A percentile compares a stretch with the other conserved stretches of the same genome.
These are phyloP conservation scores for Nidula niveotomentosa DNA, from an alignment of 1,284 basidiomycete genomes.

Conservation along the genomic window DNA sequence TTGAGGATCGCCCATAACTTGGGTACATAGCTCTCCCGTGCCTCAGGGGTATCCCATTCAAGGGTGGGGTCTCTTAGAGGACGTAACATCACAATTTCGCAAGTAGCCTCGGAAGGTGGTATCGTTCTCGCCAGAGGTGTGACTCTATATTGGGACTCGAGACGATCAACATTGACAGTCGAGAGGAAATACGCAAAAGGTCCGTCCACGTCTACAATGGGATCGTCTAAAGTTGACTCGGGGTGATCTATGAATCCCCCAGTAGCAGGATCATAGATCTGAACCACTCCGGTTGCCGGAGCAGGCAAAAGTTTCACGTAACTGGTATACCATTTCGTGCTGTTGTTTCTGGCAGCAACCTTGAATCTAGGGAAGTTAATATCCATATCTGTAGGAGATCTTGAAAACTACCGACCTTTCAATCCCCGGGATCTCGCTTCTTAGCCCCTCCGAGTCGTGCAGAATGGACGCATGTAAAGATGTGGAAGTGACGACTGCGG, in stretches of 20 bases:
- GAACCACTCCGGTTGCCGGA: conserved; percentile 37
- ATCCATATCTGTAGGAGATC: background rate
- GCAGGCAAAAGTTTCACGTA: conserved; percentile 55
- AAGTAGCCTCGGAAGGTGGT: conserved; percentile 40
- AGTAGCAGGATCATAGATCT: conserved; percentile 58
- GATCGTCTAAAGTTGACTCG: conserved; percentile 27
- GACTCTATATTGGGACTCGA: conserved; percentile 83
- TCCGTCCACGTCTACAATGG: conserved; percentile 55
- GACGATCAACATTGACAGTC: conserved; percentile 78
- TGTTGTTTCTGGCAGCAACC: conserved; percentile 78
- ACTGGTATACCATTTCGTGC: conserved; percentile 70
- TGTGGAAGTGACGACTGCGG: conserved; percentile 72
- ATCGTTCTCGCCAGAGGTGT: conserved; percentile 53
- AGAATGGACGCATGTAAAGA: conserved; percentile 89
- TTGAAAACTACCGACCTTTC: conserved; percentile 54
- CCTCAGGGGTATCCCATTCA: conserved; percentile 35
- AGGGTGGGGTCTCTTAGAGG: conserved; percentile 68
- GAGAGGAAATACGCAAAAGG: conserved; percentile 88
- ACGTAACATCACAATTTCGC: conserved; percentile 85
- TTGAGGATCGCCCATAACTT: conserved; percentile 54
- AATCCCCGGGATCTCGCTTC: conserved; percentile 68
- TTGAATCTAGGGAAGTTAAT: conserved; percentile 43
- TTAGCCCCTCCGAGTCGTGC: conserved; percentile 76
- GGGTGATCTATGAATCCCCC: conserved; percentile 50
- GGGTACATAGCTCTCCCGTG: conserved; percentile 43